Percentiles rank a stretch among this genome's conserved stretches.
phyloP scores from a whole-genome alignment of 345 rosid species.

The Hibiscus tridactylites region DNA sequence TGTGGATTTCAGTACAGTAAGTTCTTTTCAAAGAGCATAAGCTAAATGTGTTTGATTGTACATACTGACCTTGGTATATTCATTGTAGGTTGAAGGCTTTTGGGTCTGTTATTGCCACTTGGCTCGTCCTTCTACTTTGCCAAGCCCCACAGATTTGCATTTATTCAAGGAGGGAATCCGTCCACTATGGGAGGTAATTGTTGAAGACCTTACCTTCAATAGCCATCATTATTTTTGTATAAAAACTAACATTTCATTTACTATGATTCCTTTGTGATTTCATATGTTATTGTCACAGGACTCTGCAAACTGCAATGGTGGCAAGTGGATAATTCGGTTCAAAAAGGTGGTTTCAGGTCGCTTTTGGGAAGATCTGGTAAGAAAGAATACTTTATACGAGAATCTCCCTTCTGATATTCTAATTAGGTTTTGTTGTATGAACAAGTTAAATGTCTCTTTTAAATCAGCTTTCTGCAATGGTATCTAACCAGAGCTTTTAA shows the following conservation, averaged over 20 bases:
- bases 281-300: slow-evolving; percentile 44
- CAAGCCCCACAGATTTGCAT: slow-evolving; percentile 87
- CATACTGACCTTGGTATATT: not conserved
- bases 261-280: not conserved
- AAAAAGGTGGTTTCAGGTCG: slow-evolving; percentile 88
- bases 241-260: not conserved
- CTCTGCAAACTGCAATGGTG: slow-evolving; percentile 86
- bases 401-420: not conserved
- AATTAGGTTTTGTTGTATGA: not conserved
- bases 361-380: slow-evolving; percentile 98
- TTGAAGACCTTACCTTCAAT: slow-evolving; percentile 5
- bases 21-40: slow-evolving; percentile 13
- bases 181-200: slow-evolving; percentile 84
- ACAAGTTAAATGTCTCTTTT: not conserved
- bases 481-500: not conserved
- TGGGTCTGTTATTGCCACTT: slow-evolving; percentile 93
- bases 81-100: slow-evolving; percentile 66
- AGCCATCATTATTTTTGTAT: too few relatives aligned
- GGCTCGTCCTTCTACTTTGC: slow-evolving; percentile 80
- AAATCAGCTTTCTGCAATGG: not conserved
- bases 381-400: slow-evolving; percentile 10
- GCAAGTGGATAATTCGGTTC: slow-evolving; percentile 96
- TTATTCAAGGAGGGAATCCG: slow-evolving; percentile 78
- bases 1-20: slow-evolving; percentile 84
- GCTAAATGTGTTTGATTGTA: not conserved